Evolutionary conservation across 108 stramenopile genomes (phyloP).

Genomic region (Pseudonitzschia multistriata): DNA sequence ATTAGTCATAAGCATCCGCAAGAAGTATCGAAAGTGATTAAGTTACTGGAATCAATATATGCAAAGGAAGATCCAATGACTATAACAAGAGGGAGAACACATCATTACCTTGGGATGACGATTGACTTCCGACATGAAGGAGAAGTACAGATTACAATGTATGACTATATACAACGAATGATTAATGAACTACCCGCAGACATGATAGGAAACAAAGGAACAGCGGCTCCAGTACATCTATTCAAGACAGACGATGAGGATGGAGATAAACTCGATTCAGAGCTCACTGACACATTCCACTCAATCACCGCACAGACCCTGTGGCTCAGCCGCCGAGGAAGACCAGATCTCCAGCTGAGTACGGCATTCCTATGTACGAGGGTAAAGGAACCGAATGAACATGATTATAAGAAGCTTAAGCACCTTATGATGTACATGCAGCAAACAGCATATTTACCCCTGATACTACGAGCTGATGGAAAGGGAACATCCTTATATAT

Average conservation of each 20-base stretch:
- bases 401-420: too few species aligned
- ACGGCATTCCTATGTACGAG: too few species aligned
- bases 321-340: slow-evolving; percentile 30
- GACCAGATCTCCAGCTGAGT: slow-evolving; percentile 41
- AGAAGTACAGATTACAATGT: slow-evolving; percentile 31
- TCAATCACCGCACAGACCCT: slow-evolving; percentile 32
- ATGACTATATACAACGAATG: slow-evolving; percentile 20
- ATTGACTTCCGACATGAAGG: slow-evolving; percentile 31
- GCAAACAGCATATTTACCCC: slow-evolving; percentile 19
- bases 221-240: slow-evolving; percentile 29
- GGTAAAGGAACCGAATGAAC: too few species aligned
- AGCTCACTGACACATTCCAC: slow-evolving; percentile 24
- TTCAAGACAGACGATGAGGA: slow-evolving; percentile 25
- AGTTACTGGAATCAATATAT: too few species aligned
- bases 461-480: slow-evolving; percentile 19
- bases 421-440: slow-evolving; percentile 38
- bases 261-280: background rate
- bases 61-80: too few species aligned
- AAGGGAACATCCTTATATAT: slow-evolving; percentile 11
- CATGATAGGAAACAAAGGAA: background rate
- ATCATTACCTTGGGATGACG: too few species aligned
- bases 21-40: too few species aligned
- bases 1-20: background rate
- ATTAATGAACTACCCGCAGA: slow-evolving; percentile 31
- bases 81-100: too few species aligned